Conservation (phyloP, 148 eudicot genomes). For the Simmondsia chinensis region DNA sequence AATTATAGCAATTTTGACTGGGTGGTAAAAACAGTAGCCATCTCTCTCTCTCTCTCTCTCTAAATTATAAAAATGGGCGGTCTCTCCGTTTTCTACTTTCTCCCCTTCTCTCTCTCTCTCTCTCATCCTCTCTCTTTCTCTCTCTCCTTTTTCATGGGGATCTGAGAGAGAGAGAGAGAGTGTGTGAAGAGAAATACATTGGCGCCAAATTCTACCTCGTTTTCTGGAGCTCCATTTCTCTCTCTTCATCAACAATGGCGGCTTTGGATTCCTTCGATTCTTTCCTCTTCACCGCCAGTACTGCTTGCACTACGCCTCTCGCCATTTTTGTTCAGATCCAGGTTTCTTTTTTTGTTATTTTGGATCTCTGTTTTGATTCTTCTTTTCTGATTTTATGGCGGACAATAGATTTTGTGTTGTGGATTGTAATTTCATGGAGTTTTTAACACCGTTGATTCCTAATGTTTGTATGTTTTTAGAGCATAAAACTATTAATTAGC, state of each 20-base stretch:
- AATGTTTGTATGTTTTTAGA: not conserved
- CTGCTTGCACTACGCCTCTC: conserved; percentile 40
- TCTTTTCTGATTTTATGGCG: not conserved
- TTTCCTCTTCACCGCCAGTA: conserved; percentile 53
- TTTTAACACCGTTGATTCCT: not conserved
- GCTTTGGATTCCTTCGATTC: conserved; percentile 52
- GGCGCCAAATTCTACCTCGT: not conserved
- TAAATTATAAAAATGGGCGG: conserved; percentile 41
- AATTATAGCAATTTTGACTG: not conserved
- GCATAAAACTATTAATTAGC: too few species aligned
- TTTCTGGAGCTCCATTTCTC: not conserved
- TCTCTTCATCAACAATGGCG: conserved; percentile 25
- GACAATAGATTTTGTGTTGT: not conserved
- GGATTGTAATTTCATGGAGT: not conserved
- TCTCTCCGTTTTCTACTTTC: conserved; percentile 6
- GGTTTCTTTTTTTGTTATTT: conserved; percentile 20
- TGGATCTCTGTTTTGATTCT: not conserved
- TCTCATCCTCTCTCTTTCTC: conserved; percentile 5
- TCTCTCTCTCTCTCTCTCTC: too few species aligned
- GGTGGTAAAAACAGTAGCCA: not conserved
- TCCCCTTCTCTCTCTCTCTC: conserved; percentile 4
- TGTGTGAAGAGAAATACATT: not conserved
- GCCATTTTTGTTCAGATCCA: conserved; percentile 84
- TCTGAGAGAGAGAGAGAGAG: conserved; percentile 30
- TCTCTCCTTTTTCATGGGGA: conserved; percentile 28